Evolutionary conservation across 73 alveolate genomes (phyloP), one percentile per base, ranked within the genome.

Genomic region (Paramecium bursaria): DNA sequence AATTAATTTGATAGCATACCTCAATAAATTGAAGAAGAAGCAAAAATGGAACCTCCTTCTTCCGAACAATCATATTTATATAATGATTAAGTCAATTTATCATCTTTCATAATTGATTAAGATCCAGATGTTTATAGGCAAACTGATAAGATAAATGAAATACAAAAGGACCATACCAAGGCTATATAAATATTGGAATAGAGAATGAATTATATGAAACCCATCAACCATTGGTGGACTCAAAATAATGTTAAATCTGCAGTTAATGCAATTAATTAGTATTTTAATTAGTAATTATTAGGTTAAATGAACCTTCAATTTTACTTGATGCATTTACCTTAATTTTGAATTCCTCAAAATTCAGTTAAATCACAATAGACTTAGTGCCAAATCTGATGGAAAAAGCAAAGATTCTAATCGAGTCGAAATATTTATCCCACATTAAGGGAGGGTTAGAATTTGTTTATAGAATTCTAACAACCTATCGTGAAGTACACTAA

Each of bases 161-260:
- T 67, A 7, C 9, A 14, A 27, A 67, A 67, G 22, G 82, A 67
- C 42, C 82, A 67, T 39, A 33, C 7, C 21, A 31, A 46, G 21
- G 82, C 42, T 13, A 35, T 14, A 0, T 39, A 67, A 26, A 67
- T 67, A 0, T 17, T 67, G 21, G 42, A 35, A 35, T 67, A 67
- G 10, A 30, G 82, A 11, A 67, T 67, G 2, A 67, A 67, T 67
- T 67, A 67, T 39, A 67, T 67, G 82, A 67, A 67, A 39, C 82
- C 82, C 6, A 67, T 67, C 6, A 19, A 35, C 4, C 33, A 67
- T 67, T 67, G 82, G 82, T 67, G 82, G 82, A 33, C 47, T 35
- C 31, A 67, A 35, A 35, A 35, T 26, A 67, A 67, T 39, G 26
- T 67, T 29, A 67, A 67, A 35, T 67, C 82, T 14, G 82, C 82